These are phyloP conservation scores for Tulasnella sp. DNA, from an alignment of 768 basidiomycete species.

Conservation along the genomic window DNA sequence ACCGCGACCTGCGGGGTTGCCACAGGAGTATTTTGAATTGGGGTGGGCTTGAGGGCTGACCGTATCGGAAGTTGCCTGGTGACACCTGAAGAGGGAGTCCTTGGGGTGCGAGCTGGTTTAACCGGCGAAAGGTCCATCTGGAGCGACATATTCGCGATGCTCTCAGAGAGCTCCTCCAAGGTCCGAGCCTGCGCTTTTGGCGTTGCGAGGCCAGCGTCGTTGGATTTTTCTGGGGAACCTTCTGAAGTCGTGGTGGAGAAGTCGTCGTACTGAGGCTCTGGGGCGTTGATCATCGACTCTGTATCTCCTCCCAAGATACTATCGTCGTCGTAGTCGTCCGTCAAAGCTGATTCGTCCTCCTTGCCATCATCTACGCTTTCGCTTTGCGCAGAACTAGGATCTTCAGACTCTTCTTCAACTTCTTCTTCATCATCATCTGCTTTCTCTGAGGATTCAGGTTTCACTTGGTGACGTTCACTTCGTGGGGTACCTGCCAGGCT, in stretches of 20 bases:
- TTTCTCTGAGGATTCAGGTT: constrained; percentile 13
- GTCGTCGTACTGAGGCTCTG: not conserved
- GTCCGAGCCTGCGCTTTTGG: constrained; percentile 1
- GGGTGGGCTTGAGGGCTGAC: constrained; percentile 18
- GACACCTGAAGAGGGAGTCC: not conserved
- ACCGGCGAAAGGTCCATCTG: constrained; percentile 10
- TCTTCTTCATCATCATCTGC: not conserved
- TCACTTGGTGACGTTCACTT: constrained; percentile 22
- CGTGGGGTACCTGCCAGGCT: constrained; percentile 50
- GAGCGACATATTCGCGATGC: constrained; percentile 11
- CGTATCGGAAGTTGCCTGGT: constrained; percentile 8
- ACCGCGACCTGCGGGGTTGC: not conserved
- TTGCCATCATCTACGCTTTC: constrained; percentile 30
- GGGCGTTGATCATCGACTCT: not conserved
- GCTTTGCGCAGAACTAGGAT: constrained; percentile 28
- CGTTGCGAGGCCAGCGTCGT: not conserved
- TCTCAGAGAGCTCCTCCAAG: constrained; percentile 8
- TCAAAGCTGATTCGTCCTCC: constrained; percentile 24
- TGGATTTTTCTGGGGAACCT: not conserved
- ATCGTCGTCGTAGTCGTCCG: not conserved
- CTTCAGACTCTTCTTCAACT: not conserved
- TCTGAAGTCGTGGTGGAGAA: not conserved
- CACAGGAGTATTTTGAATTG: not conserved
- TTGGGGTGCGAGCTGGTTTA: constrained; percentile 2
- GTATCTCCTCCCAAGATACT: constrained; percentile 16